A percentile compares a stretch with the other conserved stretches of the same genome.
phyloP scores from a whole-genome alignment of 805 yeast genomes.

The Candida xiaguanensis region DNA sequence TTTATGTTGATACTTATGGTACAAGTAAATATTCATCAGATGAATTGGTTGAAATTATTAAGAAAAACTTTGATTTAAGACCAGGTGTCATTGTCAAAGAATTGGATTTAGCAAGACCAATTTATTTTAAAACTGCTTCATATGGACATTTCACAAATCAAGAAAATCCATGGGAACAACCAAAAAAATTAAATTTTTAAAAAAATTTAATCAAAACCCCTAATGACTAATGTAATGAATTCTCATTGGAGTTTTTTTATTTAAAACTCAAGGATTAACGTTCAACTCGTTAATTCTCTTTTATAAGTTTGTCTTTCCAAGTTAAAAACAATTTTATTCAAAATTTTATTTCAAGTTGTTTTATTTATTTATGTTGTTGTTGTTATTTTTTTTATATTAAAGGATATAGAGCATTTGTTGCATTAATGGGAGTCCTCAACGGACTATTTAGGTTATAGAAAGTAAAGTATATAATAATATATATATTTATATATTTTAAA shows the following conservation, averaged over 20 bases:
- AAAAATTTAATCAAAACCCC: slow-evolving; percentile 9
- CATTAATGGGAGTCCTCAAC: slow-evolving; percentile 50
- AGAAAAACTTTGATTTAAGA: slow-evolving; percentile 95
- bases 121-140: slow-evolving; percentile 97
- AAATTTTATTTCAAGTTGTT: slow-evolving; percentile 1
- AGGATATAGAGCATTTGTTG: slow-evolving; percentile 36
- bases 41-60: slow-evolving; percentile 87
- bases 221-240: slow-evolving; percentile 43
- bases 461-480: slow-evolving; percentile 2
- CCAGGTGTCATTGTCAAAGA: slow-evolving; percentile 98
- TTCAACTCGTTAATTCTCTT: slow-evolving; percentile 43
- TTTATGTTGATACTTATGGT: slow-evolving; percentile 97
- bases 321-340: background rate
- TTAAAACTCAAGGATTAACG: slow-evolving; percentile 24
- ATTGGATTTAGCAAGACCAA: slow-evolving; percentile 97
- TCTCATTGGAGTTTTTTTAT: slow-evolving; percentile 21
- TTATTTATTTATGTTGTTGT: slow-evolving; percentile 4
- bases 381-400: slow-evolving; percentile 9
- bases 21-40: slow-evolving; percentile 87
- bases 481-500: background rate
- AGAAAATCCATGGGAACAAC: slow-evolving; percentile 97
- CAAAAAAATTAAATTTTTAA: slow-evolving; percentile 71
- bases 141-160: slow-evolving; percentile 99
- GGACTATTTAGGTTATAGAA: slow-evolving; percentile 36
- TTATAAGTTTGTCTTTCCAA: slow-evolving; percentile 4